Evolutionary conservation across 78 protist species (phyloP), one percentile per base, ranked within the genome.

Genomic region (Chrysochromulina parva): DNA sequence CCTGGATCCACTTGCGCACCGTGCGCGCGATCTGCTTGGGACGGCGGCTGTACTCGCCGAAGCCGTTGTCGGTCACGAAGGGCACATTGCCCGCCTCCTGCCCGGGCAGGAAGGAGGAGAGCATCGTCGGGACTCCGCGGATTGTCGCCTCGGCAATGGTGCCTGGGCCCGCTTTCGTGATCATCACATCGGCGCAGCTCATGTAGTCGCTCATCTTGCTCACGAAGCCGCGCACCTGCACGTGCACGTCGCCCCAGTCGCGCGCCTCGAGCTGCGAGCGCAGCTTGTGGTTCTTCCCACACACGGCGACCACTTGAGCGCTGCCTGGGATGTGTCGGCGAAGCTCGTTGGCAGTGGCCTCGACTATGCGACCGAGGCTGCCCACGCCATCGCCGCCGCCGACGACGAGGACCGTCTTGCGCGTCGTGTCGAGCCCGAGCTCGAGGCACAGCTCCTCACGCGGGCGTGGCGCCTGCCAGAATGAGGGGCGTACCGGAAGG

Each of bases 331-430:
- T 0, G 20, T 4, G 26, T 17, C 24, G 50, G 20, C 20, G 69
- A 11, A 55, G 57, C 69, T 28, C 69, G 17, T 1, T 10, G n/a
- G 86, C 86, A 1, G 16, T 3, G 24, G 67, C 1, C 53, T 5
- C 14, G n/a, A 26, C 69, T 4, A 82, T 28, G 26, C 1, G 4
- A 13, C 22, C 69, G n/a, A 82, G 69, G 14, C 19, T 0, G 65
- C 88, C 88, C 10, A 82, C 67, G 67, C 88, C 88, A 55, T 82
- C 88, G 67, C 88, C 88, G 48, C 88, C 88, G 38, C 88, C 88
- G 16, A 82, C 88, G 50, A 82, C 14, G n/a, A 82, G 67, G 28
- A 82, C 88, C 16, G 52, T 57, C 54, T 53, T 16, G n/a, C 22
- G 24, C 28, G 50, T 62, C 1, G 58, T 0, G 22, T 0, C 0